Base-by-base conservation (phyloP, 345 rosid genomes). In the Brassica incana region DNA sequence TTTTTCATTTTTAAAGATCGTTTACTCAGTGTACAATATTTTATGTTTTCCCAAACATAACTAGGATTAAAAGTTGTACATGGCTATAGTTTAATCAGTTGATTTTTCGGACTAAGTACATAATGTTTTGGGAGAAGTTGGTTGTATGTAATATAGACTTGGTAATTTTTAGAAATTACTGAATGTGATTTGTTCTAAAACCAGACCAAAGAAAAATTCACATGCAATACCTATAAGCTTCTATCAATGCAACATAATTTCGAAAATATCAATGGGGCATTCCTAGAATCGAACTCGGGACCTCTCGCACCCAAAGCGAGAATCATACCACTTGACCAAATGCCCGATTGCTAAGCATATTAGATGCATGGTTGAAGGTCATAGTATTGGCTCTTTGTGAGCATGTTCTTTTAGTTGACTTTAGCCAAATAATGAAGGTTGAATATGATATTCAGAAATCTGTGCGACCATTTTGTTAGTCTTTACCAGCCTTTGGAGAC, bases 281-380 rank as follows among this genome's bases (percentile, higher is more conserved):
- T 43, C 50, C 50, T 3, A 43, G 50, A 43, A 43, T 45, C n/a
- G 5, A 12, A 45, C 52, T 11, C 52, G 1, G 52, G 52, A 45
- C 10, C 45, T 38, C 45, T 38, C 45, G 45, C 45, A 38, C 45
- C 45, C 45, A 8, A 8, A 38, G n/a, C 14, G 52, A 3, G 56
- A 90, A 90, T 88, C 91, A 87, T 88, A 86, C 92, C 90, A 91
- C 91, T 90, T 89, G 88, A 88, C 91, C 89, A 88, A 90, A 87
- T 12, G 88, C 89, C 88, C 78, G 0, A 30, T 72, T 67, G 10
- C 12, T 20, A 58, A 58, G 25, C 1, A 56, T 7, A 0, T 58
- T 18, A 58, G 27, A 3, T 18, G 8, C 8, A 20, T 2, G 29
- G 12, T 58, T 18, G 27, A 18, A 58, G 5, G 1, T 58, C 11